Evolutionary conservation across 306 rosid species (phyloP), one percentile per base, ranked within the genome.

Genomic region (Prunus salicina): DNA sequence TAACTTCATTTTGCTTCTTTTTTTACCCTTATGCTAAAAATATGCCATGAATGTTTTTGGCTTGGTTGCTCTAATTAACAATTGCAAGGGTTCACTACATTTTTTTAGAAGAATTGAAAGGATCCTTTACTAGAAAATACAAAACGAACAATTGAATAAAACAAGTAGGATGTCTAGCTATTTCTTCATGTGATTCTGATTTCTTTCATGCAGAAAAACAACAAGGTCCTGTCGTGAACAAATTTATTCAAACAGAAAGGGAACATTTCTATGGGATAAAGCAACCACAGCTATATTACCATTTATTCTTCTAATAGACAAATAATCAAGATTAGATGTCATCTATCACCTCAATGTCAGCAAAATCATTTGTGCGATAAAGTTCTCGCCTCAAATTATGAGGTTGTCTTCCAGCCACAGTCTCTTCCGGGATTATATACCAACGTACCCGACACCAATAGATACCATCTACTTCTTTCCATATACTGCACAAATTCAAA

Each of bases 381-480:
- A 95, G 85, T 89, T 95, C 98, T 83, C 97, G 89, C 77, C 85
- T 80, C 83, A 95, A 84, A 79, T 90, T 95, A 85, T 92, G 98
- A 0, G 98, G 80, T 58, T 95, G 98, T 80, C 98, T 81, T 74
- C 98, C 98, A 61, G 81, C 81, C 15, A 91, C 83, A 73, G 97
- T 95, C 92, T 90, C 98, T 75, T 92, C 96, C 6, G 98, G 98
- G 69, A 95, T 95, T 43, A 78, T 77, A 82, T 88, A 95, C 97
- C 97, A 95, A 41, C 92, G 88, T 2, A 79, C 93, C 6, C 88
- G 86, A 86, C 93, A 90, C 89, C 92, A 82, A 60, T 88, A 92
- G 81, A 67, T 90, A 67, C 88, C 90, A 75, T 89, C 91, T 41
- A 74, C 89, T 47, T 92, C 95, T 82, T 84, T 95, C 97, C 97